These are phyloP conservation scores for Daedaleopsis nitida DNA, from an alignment of 768 basidiomycete species.

Conservation along the genomic window DNA sequence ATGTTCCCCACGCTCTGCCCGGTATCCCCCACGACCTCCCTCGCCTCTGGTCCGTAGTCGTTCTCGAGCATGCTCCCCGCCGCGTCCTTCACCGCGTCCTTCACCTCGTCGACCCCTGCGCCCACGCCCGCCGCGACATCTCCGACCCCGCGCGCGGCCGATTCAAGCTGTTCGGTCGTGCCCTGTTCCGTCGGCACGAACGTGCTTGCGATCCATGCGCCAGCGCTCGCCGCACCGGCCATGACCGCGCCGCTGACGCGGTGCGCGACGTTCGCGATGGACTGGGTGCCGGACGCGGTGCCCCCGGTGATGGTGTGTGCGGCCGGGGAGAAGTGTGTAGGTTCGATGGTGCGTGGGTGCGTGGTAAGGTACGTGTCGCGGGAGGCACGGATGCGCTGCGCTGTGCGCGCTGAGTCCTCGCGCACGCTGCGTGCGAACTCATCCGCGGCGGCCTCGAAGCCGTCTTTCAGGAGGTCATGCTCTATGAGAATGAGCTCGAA, in stretches of 20 bases:
- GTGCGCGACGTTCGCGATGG: constrained; percentile 21
- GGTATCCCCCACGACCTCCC: constrained; percentile 18
- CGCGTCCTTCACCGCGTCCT: constrained; percentile 17
- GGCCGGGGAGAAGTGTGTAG: constrained; percentile 13
- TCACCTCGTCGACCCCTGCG: constrained; percentile 18
- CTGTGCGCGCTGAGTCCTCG: constrained; percentile 20
- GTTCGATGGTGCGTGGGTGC: constrained; percentile 19
- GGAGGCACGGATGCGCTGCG: constrained; percentile 16
- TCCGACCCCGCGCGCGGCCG: constrained; percentile 12
- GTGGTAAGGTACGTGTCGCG: constrained; percentile 13
- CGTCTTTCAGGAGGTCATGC: constrained; percentile 26
- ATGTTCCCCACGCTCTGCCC: constrained; percentile 23
- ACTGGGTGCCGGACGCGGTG: constrained; percentile 16
- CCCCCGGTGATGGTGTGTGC: constrained; percentile 14
- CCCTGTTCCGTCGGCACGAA: constrained; percentile 17
- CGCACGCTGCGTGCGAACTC: constrained; percentile 24
- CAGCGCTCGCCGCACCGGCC: constrained; percentile 24
- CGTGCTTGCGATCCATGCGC: constrained; percentile 26
- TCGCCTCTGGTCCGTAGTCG: constrained; percentile 24
- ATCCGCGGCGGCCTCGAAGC: constrained; percentile 27
- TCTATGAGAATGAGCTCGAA: constrained; percentile 28
- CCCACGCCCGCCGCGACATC: constrained; percentile 9
- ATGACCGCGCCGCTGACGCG: constrained; percentile 17
- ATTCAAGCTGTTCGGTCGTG: constrained; percentile 16
- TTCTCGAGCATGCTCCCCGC: constrained; percentile 25